Conservation (phyloP, 202 grass and related monocot species). For the Setaria italica region DNA sequence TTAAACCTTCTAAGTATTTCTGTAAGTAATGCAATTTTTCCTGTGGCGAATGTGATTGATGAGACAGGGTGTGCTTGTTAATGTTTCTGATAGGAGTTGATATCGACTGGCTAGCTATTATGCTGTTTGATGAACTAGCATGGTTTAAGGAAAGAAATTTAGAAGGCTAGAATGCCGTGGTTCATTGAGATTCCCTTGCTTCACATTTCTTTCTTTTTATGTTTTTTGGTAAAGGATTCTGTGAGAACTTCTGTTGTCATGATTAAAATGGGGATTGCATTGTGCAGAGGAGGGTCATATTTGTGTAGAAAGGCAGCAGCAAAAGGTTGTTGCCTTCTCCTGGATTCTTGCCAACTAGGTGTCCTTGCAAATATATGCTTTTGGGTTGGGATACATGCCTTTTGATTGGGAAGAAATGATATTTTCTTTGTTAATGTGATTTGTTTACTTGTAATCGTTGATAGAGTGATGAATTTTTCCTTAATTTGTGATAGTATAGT, state of each 20-base stretch:
- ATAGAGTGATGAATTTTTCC: neutral
- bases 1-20: neutral
- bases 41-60: neutral
- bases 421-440: neutral
- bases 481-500: neutral
- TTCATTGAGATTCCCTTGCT: neutral
- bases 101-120: neutral
- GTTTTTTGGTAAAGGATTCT: neutral
- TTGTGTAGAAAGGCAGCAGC: neutral
- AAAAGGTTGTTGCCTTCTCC: neutral
- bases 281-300: neutral
- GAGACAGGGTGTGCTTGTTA: neutral
- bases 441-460: conserved; percentile 4
- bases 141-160: neutral
- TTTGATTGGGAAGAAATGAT: neutral
- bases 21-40: neutral
- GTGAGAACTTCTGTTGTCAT: neutral
- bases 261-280: neutral
- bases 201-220: neutral
- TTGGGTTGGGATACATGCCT: neutral
- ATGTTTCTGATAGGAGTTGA: neutral
- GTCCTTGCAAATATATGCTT: conserved; percentile 14
- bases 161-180: neutral
- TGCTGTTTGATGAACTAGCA: conserved; percentile 15
- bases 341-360: neutral